Evolutionary conservation across 2,329 filamentous ascomycete species (phyloP).

Genomic region (Diaporthe aspalathi): DNA sequence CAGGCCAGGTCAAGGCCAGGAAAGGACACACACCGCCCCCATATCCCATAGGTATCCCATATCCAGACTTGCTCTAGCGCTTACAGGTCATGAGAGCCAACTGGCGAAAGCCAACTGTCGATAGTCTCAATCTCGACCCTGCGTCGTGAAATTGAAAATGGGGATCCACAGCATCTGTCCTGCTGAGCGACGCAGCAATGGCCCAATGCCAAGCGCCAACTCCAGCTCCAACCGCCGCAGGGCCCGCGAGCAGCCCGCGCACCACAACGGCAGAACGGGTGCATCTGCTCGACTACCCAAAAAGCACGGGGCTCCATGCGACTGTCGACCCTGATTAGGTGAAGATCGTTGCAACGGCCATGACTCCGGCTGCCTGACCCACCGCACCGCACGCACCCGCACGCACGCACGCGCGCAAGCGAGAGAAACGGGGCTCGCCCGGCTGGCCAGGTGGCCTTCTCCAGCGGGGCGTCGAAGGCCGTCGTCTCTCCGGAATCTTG

Average conservation of each 20-base stretch:
- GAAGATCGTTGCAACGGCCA: slow-evolving; percentile 10
- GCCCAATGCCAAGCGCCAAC: slow-evolving; percentile 20
- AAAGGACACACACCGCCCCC: slow-evolving; percentile 6
- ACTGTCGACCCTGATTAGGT: slow-evolving; percentile 1
- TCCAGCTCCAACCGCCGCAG: slow-evolving; percentile 15
- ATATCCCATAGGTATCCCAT: too few relatives aligned
- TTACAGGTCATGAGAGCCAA: slow-evolving; percentile 33
- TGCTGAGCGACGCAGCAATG: slow-evolving; percentile 21
- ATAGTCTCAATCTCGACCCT: slow-evolving; percentile 32
- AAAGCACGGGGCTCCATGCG: too few relatives aligned
- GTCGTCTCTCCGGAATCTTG: not conserved
- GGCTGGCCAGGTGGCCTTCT: too few relatives aligned
- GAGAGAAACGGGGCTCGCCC: too few relatives aligned
- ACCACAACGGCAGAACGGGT: not conserved
- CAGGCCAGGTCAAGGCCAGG: not conserved
- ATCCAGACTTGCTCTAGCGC: slow-evolving; percentile 35
- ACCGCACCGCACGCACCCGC: too few relatives aligned
- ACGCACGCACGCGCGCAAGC: too few relatives aligned
- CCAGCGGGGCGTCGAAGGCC: not conserved
- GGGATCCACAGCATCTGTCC: slow-evolving; percentile 8
- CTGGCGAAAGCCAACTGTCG: slow-evolving; percentile 37
- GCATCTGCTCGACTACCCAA: not conserved
- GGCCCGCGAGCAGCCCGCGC: slow-evolving; percentile 6
- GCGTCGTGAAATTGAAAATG: slow-evolving; percentile 32
- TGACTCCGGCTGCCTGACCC: slow-evolving; percentile 4